A percentile compares a stretch with the other conserved stretches of the same genome.
phyloP scores from a whole-genome alignment of 148 eudicot genomes.

The Rhododendron griersonianum region DNA sequence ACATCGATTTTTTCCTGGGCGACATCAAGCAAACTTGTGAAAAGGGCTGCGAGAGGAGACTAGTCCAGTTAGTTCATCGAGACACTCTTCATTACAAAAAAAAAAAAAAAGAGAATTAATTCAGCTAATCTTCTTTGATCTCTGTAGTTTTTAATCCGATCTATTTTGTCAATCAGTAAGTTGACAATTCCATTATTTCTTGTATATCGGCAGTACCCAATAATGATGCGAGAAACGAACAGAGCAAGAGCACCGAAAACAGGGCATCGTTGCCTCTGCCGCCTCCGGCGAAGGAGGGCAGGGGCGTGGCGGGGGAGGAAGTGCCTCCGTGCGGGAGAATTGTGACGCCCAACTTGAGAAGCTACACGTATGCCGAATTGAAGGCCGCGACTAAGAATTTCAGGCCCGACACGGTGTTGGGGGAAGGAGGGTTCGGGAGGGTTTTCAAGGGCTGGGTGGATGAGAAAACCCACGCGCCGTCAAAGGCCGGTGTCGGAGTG shows the following conservation, averaged over 20 bases:
- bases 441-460: constrained; percentile 88
- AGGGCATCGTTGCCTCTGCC: neutral
- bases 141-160: too few relatives aligned
- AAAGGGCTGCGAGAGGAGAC: too few relatives aligned
- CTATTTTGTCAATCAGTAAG: neutral
- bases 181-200: neutral
- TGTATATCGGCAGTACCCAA: neutral
- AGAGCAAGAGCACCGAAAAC: neutral
- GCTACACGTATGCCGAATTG: constrained; percentile 41
- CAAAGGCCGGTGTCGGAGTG: constrained; percentile 59
- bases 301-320: neutral
- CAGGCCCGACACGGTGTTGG: constrained; percentile 56
- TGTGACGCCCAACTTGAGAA: constrained; percentile 45
- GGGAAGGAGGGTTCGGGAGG: constrained; percentile 86
- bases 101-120: too few relatives aligned
- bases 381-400: constrained; percentile 63
- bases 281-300: neutral
- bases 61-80: too few relatives aligned
- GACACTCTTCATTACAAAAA: too few relatives aligned
- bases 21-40: too few relatives aligned
- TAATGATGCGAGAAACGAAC: too few relatives aligned
- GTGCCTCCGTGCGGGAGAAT: constrained; percentile 31
- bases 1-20: too few relatives aligned
- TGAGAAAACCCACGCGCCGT: constrained; percentile 56
- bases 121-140: too few relatives aligned